Base-by-base conservation (phyloP, 1,139 yeast species). In the Hanseniaspora uvarum region DNA sequence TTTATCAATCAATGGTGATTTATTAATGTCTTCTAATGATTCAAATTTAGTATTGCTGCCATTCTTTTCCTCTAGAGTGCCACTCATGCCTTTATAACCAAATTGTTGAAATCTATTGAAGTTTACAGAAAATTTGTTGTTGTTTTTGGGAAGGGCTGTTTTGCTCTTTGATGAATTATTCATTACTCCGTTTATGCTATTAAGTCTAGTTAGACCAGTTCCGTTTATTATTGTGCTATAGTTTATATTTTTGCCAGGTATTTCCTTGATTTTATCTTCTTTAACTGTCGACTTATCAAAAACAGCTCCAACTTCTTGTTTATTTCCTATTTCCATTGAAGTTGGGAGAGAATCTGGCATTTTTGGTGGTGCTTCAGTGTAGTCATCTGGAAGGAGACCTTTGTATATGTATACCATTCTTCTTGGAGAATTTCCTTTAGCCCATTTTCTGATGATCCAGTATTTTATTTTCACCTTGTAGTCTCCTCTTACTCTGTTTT, bases 371-470 rank as follows among this genome's bases (percentile, higher is more conserved):
- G 34, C 23, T 36, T 49, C 53, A 26, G 7, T 21, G 68, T 81
- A 84, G 63, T 83, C 88, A 16, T 79, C 75, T 31, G 92, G 78
- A 58, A 84, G 71, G 44, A 83, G 70, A 36, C 94, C 94, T 62
- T 92, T 78, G 67, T 84, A 85, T 49, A 83, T 88, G 63, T 85
- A 85, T 37, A 85, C 87, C 94, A 85, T 85, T 71, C 94, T 75
- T 63, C 85, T 82, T 47, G 94, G 94, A 5, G 86, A 80, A 16
- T 89, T 86, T 66, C 83, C 89, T 24, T 49, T 49, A 3, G 92
- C 89, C 94, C 94, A 85, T 66, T 84, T 92, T 68, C 94, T 76
- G 2, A 87, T 81, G 52, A 85, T 70, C 24, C 92, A 86, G 65
- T 84, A 84, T 57, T 76, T 77, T 62, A 85, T 72, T 49, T 79